phyloP scores from a whole-genome alignment of 257 asterid genomes.

The Capsicum baccatum region DNA sequence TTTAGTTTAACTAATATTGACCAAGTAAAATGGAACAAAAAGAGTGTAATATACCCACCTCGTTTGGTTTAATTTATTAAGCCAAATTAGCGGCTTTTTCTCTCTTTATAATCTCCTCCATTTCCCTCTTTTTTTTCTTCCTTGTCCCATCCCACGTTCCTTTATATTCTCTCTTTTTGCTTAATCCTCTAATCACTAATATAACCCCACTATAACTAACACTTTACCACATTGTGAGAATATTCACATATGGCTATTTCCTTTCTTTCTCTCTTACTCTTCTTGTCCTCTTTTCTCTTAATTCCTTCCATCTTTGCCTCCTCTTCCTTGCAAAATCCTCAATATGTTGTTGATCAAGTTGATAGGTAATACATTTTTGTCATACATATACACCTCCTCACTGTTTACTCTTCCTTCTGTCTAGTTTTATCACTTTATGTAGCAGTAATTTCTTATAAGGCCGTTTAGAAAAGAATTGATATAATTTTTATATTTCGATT shows the following conservation, averaged over 20 bases:
- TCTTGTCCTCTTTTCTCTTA: conserved; percentile 32
- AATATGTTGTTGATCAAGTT: conserved; percentile 53
- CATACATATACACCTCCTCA: neutral
- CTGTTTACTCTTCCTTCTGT: neutral
- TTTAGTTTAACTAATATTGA: too few relatives aligned
- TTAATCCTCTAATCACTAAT: neutral
- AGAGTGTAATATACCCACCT: neutral
- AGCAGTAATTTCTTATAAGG: neutral
- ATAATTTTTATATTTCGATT: neutral
- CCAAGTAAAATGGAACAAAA: neutral
- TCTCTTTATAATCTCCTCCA: neutral
- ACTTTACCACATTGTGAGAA: neutral
- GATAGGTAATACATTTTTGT: conserved; percentile 46
- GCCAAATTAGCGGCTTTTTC: neutral
- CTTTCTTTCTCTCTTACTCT: conserved; percentile 28
- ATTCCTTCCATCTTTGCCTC: conserved; percentile 51
- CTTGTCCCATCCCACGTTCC: neutral
- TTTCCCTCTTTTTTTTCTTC: neutral
- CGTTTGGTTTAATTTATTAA: neutral
- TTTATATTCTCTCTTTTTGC: neutral
- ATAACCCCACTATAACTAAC: conserved; percentile 6
- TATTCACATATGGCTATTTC: conserved; percentile 41
- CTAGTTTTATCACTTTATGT: neutral
- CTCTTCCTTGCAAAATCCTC: conserved; percentile 47
- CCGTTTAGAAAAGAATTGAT: neutral